Conservation (phyloP, 169 alveolate genomes). For the Amoebophrya sp. region DNA sequence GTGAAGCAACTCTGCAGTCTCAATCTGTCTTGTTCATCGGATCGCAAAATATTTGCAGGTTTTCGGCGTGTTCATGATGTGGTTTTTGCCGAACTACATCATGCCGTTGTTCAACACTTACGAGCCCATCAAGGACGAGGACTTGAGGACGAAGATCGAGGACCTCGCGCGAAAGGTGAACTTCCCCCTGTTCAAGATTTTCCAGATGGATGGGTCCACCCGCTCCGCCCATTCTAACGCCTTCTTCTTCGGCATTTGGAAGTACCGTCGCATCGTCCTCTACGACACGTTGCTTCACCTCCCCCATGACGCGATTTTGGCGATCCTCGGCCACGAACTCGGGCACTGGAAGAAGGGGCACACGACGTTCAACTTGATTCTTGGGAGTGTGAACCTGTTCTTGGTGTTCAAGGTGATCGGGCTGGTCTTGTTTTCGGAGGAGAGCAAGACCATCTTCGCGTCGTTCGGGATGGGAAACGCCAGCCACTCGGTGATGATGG, state of each 20-base stretch:
- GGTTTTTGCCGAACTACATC: background rate
- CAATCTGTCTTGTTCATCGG: too few species aligned
- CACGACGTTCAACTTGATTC: constrained; percentile 30
- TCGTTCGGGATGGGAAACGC: constrained; percentile 59
- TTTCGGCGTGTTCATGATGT: background rate
- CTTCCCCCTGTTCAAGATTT: constrained; percentile 73
- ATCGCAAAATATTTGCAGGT: too few species aligned
- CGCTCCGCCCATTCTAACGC: constrained; percentile 83
- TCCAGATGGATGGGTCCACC: constrained; percentile 74
- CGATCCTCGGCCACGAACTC: constrained; percentile 46
- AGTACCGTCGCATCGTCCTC: constrained; percentile 72
- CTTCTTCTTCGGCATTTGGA: constrained; percentile 81
- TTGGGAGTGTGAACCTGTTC: constrained; percentile 41
- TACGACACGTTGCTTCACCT: constrained; percentile 76
- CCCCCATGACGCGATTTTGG: constrained; percentile 64
- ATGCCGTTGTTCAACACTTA: constrained; percentile 58
- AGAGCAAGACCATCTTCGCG: constrained; percentile 44
- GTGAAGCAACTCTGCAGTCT: too few species aligned
- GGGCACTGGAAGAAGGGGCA: constrained; percentile 50
- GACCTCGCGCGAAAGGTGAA: constrained; percentile 45
- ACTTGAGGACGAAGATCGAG: constrained; percentile 53
- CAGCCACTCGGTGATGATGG: constrained; percentile 47
- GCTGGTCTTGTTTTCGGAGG: constrained; percentile 33
- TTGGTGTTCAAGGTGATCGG: constrained; percentile 53
- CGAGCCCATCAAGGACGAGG: constrained; percentile 69